Base-by-base conservation (phyloP, 257 asterid species). In the Forsythia suspensa region DNA sequence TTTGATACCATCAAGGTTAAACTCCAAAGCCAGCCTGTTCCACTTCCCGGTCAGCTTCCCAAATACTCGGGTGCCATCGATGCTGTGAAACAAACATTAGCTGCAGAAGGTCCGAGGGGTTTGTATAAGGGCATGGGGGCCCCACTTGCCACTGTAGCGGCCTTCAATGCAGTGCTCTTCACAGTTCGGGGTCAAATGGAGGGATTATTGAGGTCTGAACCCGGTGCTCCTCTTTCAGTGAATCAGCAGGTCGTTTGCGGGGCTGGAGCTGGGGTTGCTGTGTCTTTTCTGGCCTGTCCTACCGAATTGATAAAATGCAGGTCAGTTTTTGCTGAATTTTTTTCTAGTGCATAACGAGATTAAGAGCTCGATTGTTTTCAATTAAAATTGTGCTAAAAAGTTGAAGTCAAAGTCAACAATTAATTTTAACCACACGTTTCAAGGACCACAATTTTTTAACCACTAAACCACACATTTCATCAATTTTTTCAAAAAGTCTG, bases 51-150 rank as follows among this genome's bases (percentile, higher is more conserved):
- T 9, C 96, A 93, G 87, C 88, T 79, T 21, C 98, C 92, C 6
- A 95, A 88, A 76, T 95, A 59, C 73, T 70, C 92, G 2, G 98
- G 99, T 8, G 97, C 99, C 38, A 85, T 93, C 29, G 98, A 95
- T 88, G 98, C 99, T 18, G 95, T 95, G 72, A 90, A 84, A 77
- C 92, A 93, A 87, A 95, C 99, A 66, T 0, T 95, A 74, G 92
- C 98, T 65, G 94, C 97, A 43, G 99, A 95, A 89, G 98, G 99
- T 42, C 91, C 98, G 8, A 80, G 86, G 81, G 99, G 99, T 38
- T 82, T 95, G 86, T 95, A 90, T 88, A 93, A 93, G 81, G 98
- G 97, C 55, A 95, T 95, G 99, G 99, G 98, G 8, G 99, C 99
- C 37, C 93, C 88, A 72, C 95, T 94, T 24, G 98, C 98, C 36